Evolutionary conservation across 106 monocot genomes (phyloP), one percentile per base, ranked within the genome.

Genomic region (Acorus calamus): DNA sequence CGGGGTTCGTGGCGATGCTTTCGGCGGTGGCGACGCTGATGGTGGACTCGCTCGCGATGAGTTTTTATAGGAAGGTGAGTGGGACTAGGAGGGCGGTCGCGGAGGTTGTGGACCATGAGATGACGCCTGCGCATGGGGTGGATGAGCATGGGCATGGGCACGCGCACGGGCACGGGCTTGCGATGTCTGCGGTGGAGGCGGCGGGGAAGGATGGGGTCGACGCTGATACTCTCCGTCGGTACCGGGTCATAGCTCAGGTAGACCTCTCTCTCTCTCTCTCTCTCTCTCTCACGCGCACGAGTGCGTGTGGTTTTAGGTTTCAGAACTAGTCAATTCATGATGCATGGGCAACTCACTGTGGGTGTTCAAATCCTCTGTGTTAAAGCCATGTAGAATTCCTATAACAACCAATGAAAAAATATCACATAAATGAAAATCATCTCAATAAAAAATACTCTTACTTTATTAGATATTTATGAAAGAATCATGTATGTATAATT

Each of bases 21-120:
- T 79, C 92, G 57, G 87, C 92, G 2, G 41, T 92, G 53, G 70
- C 14, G 47, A 88, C 88, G 11, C 74, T 88, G 82, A 72, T 88
- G 78, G 50, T 85, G 10, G 88, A 93, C 62, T 85, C 81, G 2
- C 63, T 72, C 8, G 88, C 84, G 3, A 82, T 75, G 5, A 76
- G 80, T 10, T 87, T 80, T 52, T 84, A 74, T 48, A 62, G 65
- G 59, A 60, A 79, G 14, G 68, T 85, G 61, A 71, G 72, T 45
- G 82, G 80, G 66, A 77, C 84, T 11, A 43, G 44, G 55, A 81
- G 72, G 3, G 65, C 82, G 45, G 76, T 79, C 6, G 79, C 70
- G 2, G 76, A 62, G 7, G 68, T 50, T 2, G 71, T 3, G 5
- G 64, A 46, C 14, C 66, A 55, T 53, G 68, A 64, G 52, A 52